A percentile compares a stretch with the other conserved stretches of the same genome.
These are phyloP conservation scores for Rhinocladiella similis DNA, from an alignment of 2,329 filamentous ascomycete species.

Conservation along the genomic window DNA sequence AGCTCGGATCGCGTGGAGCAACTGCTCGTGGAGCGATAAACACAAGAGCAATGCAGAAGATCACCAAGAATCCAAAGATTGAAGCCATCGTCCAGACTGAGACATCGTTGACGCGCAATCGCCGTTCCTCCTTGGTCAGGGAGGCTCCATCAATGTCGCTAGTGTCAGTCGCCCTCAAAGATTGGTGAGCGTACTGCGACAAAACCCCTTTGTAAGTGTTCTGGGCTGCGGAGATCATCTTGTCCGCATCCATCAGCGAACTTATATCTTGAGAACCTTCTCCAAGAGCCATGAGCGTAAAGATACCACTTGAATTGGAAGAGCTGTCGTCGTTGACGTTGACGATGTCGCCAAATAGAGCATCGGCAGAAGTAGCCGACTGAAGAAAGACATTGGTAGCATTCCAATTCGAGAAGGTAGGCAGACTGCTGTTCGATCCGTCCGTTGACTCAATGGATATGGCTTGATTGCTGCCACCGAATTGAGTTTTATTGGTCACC, in stretches of 20 bases:
- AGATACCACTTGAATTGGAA: conserved; percentile 19
- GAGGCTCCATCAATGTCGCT: conserved; percentile 13
- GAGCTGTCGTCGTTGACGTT: conserved; percentile 15
- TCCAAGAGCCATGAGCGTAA: conserved; percentile 25
- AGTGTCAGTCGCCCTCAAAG: conserved; percentile 12
- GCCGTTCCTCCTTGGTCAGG: conserved; percentile 12
- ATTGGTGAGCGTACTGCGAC: conserved; percentile 26
- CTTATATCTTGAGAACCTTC: conserved; percentile 17
- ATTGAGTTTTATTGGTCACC: conserved; percentile 25
- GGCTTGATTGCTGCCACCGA: conserved; percentile 12
- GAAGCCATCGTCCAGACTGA: conserved; percentile 26
- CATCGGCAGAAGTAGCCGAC: conserved; percentile 15
- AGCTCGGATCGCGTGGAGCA: conserved; percentile 28
- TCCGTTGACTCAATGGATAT: conserved; percentile 23
- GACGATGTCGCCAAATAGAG: conserved; percentile 21
- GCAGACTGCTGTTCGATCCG: conserved; percentile 33
- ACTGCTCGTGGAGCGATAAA: conserved; percentile 27
- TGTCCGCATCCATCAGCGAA: conserved; percentile 20
- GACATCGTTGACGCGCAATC: conserved; percentile 24
- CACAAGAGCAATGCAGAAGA: conserved; percentile 22
- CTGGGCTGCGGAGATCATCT: conserved; percentile 21
- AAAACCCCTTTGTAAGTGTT: conserved; percentile 26
- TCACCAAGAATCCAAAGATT: conserved; percentile 18
- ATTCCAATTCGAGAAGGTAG: conserved; percentile 28
- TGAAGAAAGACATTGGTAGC: conserved; percentile 23